A percentile compares a stretch with the other conserved stretches of the same genome.
Conservation (phyloP, 2,329 filamentous ascomycete genomes). For the Colletotrichum incanum region DNA sequence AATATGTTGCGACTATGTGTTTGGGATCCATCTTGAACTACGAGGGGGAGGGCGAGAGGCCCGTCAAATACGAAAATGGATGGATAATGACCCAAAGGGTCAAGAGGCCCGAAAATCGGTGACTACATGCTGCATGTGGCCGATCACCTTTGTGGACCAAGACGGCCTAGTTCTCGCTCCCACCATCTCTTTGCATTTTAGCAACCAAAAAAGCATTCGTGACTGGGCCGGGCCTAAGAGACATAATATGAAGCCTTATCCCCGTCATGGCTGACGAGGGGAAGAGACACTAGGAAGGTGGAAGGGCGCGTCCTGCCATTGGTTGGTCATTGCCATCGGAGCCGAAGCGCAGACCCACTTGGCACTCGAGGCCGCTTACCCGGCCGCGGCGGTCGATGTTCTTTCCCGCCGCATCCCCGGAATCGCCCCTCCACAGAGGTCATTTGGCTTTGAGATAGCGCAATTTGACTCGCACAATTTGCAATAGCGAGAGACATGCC, state of each 20-base stretch:
- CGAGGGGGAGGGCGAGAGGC: constrained; percentile 5
- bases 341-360: constrained; percentile 38
- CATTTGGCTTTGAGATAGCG: constrained; percentile 32
- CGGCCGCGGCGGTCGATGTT: constrained; percentile 26
- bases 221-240: constrained; percentile 36
- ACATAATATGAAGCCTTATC: constrained; percentile 24
- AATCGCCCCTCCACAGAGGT: constrained; percentile 29
- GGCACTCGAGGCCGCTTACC: constrained; percentile 16
- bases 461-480: constrained; percentile 11
- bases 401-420: constrained; percentile 36
- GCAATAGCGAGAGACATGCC: constrained; percentile 12
- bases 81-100: constrained; percentile 30
- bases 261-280: constrained; percentile 35
- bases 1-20: not conserved
- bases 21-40: constrained; percentile 15
- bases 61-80: constrained; percentile 34
- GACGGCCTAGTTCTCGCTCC: constrained; percentile 32
- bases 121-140: constrained; percentile 39
- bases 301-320: constrained; percentile 31
- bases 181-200: constrained; percentile 25
- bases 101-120: constrained; percentile 35
- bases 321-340: constrained; percentile 36
- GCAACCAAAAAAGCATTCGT: constrained; percentile 13
- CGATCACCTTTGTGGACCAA: constrained; percentile 29
- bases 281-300: constrained; percentile 2